Evolutionary conservation across 495 filamentous ascomycete genomes (phyloP), one percentile per base, ranked within the genome.

Genomic region (Podospora pseudoanserina): DNA sequence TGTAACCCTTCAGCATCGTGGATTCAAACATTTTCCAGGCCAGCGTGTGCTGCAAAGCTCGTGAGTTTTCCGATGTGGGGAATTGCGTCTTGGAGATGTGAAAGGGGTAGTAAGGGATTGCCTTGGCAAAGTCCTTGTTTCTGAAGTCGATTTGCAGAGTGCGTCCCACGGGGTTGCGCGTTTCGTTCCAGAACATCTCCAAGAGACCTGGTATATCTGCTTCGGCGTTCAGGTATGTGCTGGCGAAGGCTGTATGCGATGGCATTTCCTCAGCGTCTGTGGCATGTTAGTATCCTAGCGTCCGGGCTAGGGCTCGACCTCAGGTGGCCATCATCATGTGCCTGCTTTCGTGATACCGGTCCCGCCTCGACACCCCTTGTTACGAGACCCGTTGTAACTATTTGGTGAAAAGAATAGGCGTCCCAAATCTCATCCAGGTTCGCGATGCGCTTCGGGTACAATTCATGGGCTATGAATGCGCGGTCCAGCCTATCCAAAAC

Each of bases 71-170:
- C 15, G 54, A 56, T 56, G 54, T 13, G 15, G 54, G 5, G 54
- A 56, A 56, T 1, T 56, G 54, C 54, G 15, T 20, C 54, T 56
- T 56, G 54, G 54, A 56, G 19, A 56, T 56, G 54, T 56, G 54
- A 15, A 9, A 19, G 4, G 54, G 19, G 54, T 56, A 56, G 54
- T 56, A 44, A 39, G 30, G 20, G 6, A 63, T 5, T 39, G 27
- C 60, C 30, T 34, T 63, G 60, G 28, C 60, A 63, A 39, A 63
- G 28, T 63, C 60, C 23, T 63, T 27, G 18, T n/a, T 28, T 39
- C 60, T 28, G 15, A 63, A 63, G 16, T 63, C 60, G 26, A 63
- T 18, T 28, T 63, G 60, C 7, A 63, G 28, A 3, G 26, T 34
- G 15, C 60, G 28, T 28, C 58, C 58, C 13, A 28, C 18, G 11